These are phyloP conservation scores for Alternaria gaisen DNA, from an alignment of 2,329 filamentous ascomycete species.

Conservation along the genomic window DNA sequence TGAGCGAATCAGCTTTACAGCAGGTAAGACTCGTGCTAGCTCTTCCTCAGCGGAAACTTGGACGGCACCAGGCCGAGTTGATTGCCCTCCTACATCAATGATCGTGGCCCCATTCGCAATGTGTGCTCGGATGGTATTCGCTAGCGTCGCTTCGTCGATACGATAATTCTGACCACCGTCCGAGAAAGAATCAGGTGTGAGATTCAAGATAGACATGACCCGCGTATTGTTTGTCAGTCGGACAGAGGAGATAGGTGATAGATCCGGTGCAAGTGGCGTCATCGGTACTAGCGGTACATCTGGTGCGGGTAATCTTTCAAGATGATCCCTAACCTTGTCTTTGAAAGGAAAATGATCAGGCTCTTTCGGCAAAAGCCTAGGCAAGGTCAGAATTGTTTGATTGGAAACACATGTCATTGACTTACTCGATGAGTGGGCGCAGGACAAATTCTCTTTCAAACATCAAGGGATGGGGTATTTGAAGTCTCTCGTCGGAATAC, in stretches of 20 bases:
- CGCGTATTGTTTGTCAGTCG: slow-evolving; percentile 63
- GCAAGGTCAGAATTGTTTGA: slow-evolving; percentile 16
- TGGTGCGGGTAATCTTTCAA: slow-evolving; percentile 45
- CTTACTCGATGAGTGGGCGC: slow-evolving; percentile 81
- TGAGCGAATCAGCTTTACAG: slow-evolving; percentile 75
- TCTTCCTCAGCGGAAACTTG: slow-evolving; percentile 79
- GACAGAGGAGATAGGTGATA: slow-evolving; percentile 39
- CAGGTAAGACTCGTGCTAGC: slow-evolving; percentile 77
- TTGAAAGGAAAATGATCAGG: slow-evolving; percentile 57
- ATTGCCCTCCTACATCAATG: slow-evolving; percentile 93
- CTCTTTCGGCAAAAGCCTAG: slow-evolving; percentile 39
- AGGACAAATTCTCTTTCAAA: slow-evolving; percentile 93
- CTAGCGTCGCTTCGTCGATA: slow-evolving; percentile 59
- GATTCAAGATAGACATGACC: slow-evolving; percentile 93
- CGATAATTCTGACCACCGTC: slow-evolving; percentile 73
- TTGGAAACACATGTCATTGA: slow-evolving; percentile 1
- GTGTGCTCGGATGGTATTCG: slow-evolving; percentile 67
- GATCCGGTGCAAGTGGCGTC: slow-evolving; percentile 48
- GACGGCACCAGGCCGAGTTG: slow-evolving; percentile 78
- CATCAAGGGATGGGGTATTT: slow-evolving; percentile 84
- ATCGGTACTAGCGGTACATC: slow-evolving; percentile 51
- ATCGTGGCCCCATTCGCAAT: slow-evolving; percentile 78
- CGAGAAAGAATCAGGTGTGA: slow-evolving; percentile 97
- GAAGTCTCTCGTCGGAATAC: slow-evolving; percentile 76
- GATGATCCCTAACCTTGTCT: slow-evolving; percentile 43